These are phyloP conservation scores for Parasarocladium wereldwijsianum DNA, from an alignment of 2,329 filamentous ascomycete species.

Conservation along the genomic window DNA sequence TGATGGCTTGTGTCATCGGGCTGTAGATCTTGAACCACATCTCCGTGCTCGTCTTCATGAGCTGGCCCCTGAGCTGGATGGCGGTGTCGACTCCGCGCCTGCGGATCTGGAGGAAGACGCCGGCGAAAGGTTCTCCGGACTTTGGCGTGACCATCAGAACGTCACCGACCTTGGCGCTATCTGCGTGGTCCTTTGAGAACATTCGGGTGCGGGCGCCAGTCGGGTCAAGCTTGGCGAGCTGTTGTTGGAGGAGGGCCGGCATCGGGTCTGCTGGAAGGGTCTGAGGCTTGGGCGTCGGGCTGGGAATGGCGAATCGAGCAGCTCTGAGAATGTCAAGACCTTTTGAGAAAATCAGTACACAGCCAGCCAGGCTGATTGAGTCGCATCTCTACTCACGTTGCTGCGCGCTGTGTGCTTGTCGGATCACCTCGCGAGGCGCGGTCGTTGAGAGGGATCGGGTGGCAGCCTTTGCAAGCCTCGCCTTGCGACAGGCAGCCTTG, in stretches of 20 bases:
- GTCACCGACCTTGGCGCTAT: conserved; percentile 73
- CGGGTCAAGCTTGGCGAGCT: conserved; percentile 67
- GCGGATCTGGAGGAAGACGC: conserved; percentile 77
- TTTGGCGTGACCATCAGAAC: conserved; percentile 80
- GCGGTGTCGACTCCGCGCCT: conserved; percentile 79
- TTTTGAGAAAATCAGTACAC: too few species aligned
- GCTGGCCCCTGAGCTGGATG: conserved; percentile 70
- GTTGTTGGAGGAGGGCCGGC: conserved; percentile 46
- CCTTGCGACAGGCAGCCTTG: conserved; percentile 47
- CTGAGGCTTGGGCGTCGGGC: too few species aligned
- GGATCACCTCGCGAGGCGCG: background rate
- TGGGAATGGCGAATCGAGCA: too few species aligned
- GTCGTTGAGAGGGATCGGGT: conserved; percentile 32
- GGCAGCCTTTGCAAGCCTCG: conserved; percentile 31
- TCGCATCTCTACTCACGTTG: conserved; percentile 3
- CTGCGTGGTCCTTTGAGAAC: conserved; percentile 63
- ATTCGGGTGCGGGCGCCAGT: conserved; percentile 68
- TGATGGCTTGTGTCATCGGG: conserved; percentile 77
- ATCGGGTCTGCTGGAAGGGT: conserved; percentile 54
- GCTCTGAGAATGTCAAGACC: too few species aligned
- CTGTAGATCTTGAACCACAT: conserved; percentile 97
- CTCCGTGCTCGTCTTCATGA: conserved; percentile 80
- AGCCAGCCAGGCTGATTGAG: too few species aligned
- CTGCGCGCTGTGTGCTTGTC: conserved; percentile 2
- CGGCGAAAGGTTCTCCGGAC: conserved; percentile 72